Base-by-base conservation (phyloP, 2,329 filamentous ascomycete genomes). In the Alternaria consortialis region DNA sequence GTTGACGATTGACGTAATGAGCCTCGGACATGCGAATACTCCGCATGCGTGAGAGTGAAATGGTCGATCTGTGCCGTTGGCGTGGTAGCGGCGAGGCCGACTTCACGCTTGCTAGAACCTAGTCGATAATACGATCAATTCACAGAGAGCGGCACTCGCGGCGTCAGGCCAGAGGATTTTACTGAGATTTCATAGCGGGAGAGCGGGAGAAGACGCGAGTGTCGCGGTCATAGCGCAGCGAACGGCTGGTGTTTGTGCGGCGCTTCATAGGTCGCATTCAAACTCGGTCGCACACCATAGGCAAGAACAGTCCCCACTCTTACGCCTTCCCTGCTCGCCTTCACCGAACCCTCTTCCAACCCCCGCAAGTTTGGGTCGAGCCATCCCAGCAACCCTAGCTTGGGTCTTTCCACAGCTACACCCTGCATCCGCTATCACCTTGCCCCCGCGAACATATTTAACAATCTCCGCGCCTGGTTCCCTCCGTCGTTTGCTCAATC, bases 251-350 rank as follows among this genome's bases (percentile, higher is more conserved):
- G 43, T 50, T 46, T 54, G 60, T 56, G 51, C 36, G 39, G 39
- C 46, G n/a, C 52, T 56, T 66, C 62, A 68, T 67, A 68, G 63
- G 68, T 53, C 50, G 60, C 58, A 52, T 58, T 60, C 54, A 55
- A 58, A 48, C 47, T 47, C 51, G 37, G 60, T 52, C 56, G 29
- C 20, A 57, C 53, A 44, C 57, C 62, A 62, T 58, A 64, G 53
- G 55, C 27, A 17, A 53, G 39, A 46, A 31, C 44, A 44, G 58
- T 36, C 47, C 31, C 42, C 53, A 58, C 50, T 61, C 46, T 48
- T 23, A n/a, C 46, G 52, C 58, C 43, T 56, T 51, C 55, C 63
- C 53, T 64, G 54, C 51, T 62, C 66, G 65, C 64, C 46, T 48
- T 63, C 55, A 63, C 55, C 64, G 63, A 64, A 60, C 52, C 40